Base-by-base conservation (phyloP, 306 rosid species). In the Trifolium repens region DNA sequence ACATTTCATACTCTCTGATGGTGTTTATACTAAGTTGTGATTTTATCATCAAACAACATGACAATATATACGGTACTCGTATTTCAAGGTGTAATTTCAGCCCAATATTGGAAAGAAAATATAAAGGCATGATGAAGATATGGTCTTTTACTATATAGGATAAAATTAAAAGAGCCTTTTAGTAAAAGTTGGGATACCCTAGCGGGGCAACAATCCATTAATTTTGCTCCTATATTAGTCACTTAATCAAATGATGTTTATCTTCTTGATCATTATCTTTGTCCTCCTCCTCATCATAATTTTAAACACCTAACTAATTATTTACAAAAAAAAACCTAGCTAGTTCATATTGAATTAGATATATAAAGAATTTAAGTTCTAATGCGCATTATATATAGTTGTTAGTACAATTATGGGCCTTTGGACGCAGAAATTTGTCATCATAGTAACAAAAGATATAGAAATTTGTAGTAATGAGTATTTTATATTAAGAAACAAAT, bases 91-190 rank as follows among this genome's bases (percentile, higher is more conserved):
- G 4, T 32, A 32, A 32, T 32, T 32, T 32, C 6, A 32, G 35
- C 35, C 35, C 42, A 39, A 39, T 8, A 77, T 63, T 47, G 16
- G 30, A 67, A 77, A 76, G 74, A 30, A 67, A 72, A 40, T 16
- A 73, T 15, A 32, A 78, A 58, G 5, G 26, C 24, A 53, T 32
- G 35, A 22, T 50, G 52, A 39, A 69, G 27, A 50, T 42, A 49
- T 80, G 75, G 37, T 61, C 67, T 61, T 61, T 61, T 61, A 37
- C 55, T 27, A 66, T 32, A 32, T 32, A 32, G 5, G 34, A 30
- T 34, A 34, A 49, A 58, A 64, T 32, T 61, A 79, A 74, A 63
- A 34, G 78, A 55, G 73, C 70, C 69, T 74, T 78, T 78, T 43
- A 3, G 66, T 42, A 79, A 55, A 79, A 79, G 83, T 74, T 76